phyloP scores from a whole-genome alignment of 2,329 filamentous ascomycete genomes.

The Aspergillus sp. region DNA sequence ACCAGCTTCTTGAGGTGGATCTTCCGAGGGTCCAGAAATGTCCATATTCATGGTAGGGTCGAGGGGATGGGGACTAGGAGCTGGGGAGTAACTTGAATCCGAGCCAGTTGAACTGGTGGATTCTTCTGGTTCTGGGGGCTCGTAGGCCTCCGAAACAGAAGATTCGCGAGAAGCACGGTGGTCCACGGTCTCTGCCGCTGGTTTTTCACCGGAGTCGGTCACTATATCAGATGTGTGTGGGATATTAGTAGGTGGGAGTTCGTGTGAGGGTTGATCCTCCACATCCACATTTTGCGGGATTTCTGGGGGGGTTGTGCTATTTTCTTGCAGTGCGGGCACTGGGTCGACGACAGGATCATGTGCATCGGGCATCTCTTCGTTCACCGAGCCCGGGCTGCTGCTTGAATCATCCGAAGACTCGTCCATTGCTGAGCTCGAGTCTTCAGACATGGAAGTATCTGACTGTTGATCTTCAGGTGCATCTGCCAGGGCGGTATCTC shows the following conservation, averaged over 20 bases:
- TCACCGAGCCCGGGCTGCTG: conserved; percentile 25
- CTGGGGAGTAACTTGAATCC: conserved; percentile 39
- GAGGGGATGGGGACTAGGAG: conserved; percentile 49
- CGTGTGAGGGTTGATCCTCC: conserved; percentile 10
- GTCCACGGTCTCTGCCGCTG: conserved; percentile 17
- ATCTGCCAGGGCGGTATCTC: conserved; percentile 17
- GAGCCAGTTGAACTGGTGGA: conserved; percentile 32
- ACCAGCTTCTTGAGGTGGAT: conserved; percentile 28
- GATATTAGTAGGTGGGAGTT: conserved; percentile 7
- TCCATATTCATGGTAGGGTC: conserved; percentile 34
- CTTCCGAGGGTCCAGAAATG: conserved; percentile 26
- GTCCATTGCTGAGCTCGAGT: conserved; percentile 43
- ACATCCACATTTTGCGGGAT: conserved; percentile 1
- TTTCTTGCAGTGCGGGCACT: background rate
- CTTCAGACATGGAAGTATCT: conserved; percentile 34
- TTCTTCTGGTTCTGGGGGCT: conserved; percentile 55
- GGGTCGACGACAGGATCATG: conserved; percentile 1
- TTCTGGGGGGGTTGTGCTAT: conserved; percentile 6
- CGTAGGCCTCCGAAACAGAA: conserved; percentile 57
- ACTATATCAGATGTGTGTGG: conserved; percentile 10
- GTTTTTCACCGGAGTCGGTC: conserved; percentile 13
- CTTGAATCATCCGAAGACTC: conserved; percentile 40
- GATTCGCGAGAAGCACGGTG: conserved; percentile 31
- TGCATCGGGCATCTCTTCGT: conserved; percentile 20
- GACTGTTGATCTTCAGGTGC: conserved; percentile 21